Percentiles rank a stretch among this genome's conserved stretches.
These are phyloP conservation scores for Collybia sordida DNA, from an alignment of 768 basidiomycete genomes.

Conservation along the genomic window DNA sequence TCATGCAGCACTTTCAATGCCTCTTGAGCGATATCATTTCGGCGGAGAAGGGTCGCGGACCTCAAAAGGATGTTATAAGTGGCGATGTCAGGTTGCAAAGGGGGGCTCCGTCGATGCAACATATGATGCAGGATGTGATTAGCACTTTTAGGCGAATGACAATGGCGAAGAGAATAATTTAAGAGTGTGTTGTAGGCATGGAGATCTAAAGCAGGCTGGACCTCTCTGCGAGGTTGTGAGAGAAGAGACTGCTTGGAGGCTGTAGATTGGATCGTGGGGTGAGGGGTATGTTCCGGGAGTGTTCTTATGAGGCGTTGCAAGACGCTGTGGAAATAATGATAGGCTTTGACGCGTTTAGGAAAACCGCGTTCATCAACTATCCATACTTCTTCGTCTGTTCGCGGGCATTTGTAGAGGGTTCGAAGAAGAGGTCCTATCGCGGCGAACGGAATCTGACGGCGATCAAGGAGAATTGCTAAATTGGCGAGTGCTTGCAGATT, in stretches of 20 bases:
- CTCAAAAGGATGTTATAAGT: slow-evolving; percentile 63
- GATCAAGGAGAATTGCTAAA: slow-evolving; percentile 51
- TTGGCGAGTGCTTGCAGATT: slow-evolving; percentile 64
- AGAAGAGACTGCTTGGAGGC: background rate
- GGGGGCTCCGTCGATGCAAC: slow-evolving; percentile 37
- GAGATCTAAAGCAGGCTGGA: slow-evolving; percentile 18
- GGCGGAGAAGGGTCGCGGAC: slow-evolving; percentile 49
- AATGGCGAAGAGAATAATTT: slow-evolving; percentile 64
- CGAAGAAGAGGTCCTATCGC: slow-evolving; percentile 45
- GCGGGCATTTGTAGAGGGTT: slow-evolving; percentile 46
- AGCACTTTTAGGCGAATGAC: slow-evolving; percentile 49
- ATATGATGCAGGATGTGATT: slow-evolving; percentile 55
- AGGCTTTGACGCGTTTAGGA: slow-evolving; percentile 33
- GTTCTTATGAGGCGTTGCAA: slow-evolving; percentile 38
- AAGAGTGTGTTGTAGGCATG: slow-evolving; percentile 58
- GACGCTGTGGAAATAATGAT: slow-evolving; percentile 48
- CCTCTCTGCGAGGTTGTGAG: slow-evolving; percentile 2
- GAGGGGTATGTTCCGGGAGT: slow-evolving; percentile 20
- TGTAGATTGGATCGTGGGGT: background rate
- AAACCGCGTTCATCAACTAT: slow-evolving; percentile 23
- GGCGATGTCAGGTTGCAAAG: slow-evolving; percentile 41
- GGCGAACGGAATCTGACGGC: slow-evolving; percentile 43
- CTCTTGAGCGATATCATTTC: slow-evolving; percentile 38
- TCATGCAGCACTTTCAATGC: slow-evolving; percentile 32
- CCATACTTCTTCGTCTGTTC: slow-evolving; percentile 37